Percentiles rank a stretch among this genome's conserved stretches.
phyloP scores from a whole-genome alignment of 305 asterid species.

The Lippia alba region DNA sequence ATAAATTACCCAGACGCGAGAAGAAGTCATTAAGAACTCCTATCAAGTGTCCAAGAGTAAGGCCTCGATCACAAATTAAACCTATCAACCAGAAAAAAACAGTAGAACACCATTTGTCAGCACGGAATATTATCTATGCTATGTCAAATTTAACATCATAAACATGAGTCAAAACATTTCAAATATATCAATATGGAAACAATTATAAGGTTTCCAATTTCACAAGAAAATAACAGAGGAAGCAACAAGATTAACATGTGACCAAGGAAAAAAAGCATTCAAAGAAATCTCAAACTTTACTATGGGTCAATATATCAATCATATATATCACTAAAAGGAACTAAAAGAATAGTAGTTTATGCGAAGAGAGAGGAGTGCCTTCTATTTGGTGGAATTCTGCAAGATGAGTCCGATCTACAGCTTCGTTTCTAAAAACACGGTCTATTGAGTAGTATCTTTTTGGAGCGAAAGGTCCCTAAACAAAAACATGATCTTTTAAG shows the following conservation, averaged over 20 bases:
- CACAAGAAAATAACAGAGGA: background rate
- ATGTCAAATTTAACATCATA: background rate
- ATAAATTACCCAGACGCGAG: constrained; percentile 73
- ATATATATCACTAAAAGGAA: background rate
- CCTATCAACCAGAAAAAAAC: constrained; percentile 51
- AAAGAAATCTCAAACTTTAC: background rate
- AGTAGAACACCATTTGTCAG: constrained; percentile 4
- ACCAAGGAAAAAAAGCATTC: background rate
- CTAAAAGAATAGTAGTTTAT: background rate
- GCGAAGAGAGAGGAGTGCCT: constrained; percentile 48
- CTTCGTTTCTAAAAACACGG: constrained; percentile 98
- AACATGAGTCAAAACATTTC: background rate
- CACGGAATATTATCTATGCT: background rate
- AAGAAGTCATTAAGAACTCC: constrained; percentile 93
- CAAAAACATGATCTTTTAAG: constrained; percentile 8
- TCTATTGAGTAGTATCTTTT: constrained; percentile 89
- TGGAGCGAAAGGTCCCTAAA: constrained; percentile 81
- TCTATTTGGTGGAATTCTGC: constrained; percentile 99
- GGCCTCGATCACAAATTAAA: constrained; percentile 88
- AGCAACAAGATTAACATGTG: background rate
- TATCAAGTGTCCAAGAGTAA: constrained; percentile 89
- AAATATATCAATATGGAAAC: constrained; percentile 1
- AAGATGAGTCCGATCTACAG: constrained; percentile 96
- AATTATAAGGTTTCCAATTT: constrained; percentile 2
- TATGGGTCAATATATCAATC: background rate